phyloP scores from a whole-genome alignment of 2,329 filamentous ascomycete species.

The Diaporthe nobilis region DNA sequence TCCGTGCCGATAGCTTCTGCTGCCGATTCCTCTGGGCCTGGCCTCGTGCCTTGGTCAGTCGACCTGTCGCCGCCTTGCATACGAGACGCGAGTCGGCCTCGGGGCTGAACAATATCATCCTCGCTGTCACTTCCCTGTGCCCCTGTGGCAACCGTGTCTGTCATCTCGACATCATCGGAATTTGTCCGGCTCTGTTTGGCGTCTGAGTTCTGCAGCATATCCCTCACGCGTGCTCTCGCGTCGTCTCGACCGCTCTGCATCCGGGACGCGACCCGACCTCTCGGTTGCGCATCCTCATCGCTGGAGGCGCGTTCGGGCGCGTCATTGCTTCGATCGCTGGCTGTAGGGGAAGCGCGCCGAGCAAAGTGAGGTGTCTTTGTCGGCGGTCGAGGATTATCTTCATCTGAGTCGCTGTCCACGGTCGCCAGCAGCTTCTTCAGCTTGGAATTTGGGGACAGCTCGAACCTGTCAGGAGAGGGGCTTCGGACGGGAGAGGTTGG shows the following conservation, averaged over 20 bases:
- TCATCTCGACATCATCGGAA: conserved; percentile 42
- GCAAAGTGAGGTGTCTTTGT: conserved; percentile 33
- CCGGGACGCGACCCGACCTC: conserved; percentile 74
- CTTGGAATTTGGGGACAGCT: conserved; percentile 68
- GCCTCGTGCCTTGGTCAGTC: conserved; percentile 50
- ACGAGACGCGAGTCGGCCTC: conserved; percentile 74
- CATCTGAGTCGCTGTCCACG: conserved; percentile 65
- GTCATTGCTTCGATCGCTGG: conserved; percentile 21
- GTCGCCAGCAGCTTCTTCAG: conserved; percentile 67
- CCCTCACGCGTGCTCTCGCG: conserved; percentile 59
- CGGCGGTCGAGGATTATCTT: conserved; percentile 48
- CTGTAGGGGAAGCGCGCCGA: conserved; percentile 29
- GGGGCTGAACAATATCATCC: conserved; percentile 67
- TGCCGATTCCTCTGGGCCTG: conserved; percentile 60
- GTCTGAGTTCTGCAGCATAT: conserved; percentile 55
- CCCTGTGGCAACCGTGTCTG: conserved; percentile 43
- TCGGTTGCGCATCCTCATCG: conserved; percentile 66
- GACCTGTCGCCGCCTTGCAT: conserved; percentile 62
- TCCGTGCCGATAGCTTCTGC: conserved; percentile 49
- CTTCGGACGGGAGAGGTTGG: conserved; percentile 61
- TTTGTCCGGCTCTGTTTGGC: conserved; percentile 35
- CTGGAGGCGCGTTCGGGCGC: conserved; percentile 40
- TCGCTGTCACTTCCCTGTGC: conserved; percentile 59
- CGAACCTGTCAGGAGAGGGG: conserved; percentile 59
- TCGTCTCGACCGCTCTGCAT: conserved; percentile 63